Base-by-base conservation (phyloP, 768 basidiomycete species). In the Gloeophyllum trabeum region DNA sequence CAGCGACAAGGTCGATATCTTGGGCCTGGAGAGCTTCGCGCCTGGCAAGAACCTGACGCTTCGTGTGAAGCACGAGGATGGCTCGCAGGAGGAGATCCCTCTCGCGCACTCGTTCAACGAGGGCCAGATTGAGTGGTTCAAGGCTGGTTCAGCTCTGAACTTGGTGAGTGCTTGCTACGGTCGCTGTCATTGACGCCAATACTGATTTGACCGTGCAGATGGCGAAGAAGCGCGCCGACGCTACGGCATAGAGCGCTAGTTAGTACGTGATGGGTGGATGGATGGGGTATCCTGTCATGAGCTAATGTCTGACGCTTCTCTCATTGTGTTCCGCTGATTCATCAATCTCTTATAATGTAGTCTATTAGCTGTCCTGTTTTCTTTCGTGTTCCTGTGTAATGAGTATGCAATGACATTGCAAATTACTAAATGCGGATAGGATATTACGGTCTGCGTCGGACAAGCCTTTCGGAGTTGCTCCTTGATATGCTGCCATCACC, bases 81-180 rank as follows among this genome's bases (percentile, higher is more conserved):
- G 91, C 26, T 66, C 69, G 44, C 70, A 69, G 54, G 83, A 89
- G 71, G 73, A 86, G 55, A 71, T 94, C 50, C 38, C 73, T 18
- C 79, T 92, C 46, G 86, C 88, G 20, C 91, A 96, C 64, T 86
- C 89, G 10, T 97, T 96, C 74, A 97, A 98, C 59, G 83, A 90
- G 63, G 90, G 90, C 37, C 93, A 96, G 66, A 93, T 96, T 57
- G 89, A 76, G 53, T 96, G 94, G 93, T 97, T 96, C 81, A 93
- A 92, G 74, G 91, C 91, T 54, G 94, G 94, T 32, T 90, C 86
- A 50, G 89, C 90, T 14, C 77, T 94, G 41, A 92, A 93, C 73
- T 56, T 91, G 65, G 83, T 88, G 36, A 32, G 28, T 32, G 28
- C 10, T 32, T 32, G 10, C 16, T 32, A 10, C 10, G 28, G 10